Evolutionary conservation across 768 basidiomycete species (phyloP), one percentile per base, ranked within the genome.

Genomic region (Suillus decipiens): DNA sequence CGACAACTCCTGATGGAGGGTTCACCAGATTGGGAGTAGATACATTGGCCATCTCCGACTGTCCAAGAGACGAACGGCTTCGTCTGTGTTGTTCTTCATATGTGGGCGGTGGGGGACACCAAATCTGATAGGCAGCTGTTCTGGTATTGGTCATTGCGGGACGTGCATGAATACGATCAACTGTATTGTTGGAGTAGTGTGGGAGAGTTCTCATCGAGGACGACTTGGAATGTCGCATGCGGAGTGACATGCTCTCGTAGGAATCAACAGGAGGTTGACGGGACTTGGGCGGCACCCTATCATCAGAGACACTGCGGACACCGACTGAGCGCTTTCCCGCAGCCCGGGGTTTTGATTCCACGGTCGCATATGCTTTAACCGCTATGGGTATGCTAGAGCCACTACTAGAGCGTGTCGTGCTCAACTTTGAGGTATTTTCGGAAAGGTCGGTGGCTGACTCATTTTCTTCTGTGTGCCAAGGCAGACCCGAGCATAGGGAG

Each of bases 21-120:
- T 47, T 43, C 33, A 37, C 12, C 39, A 34, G 22, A 63, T 63
- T 43, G 17, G 33, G 61, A n/a, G 59, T 59, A 43, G 66, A 62
- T 8, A 51, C 14, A 1, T 69, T 37, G 17, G 41, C 34, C 56
- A 65, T 41, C 3, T 50, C 65, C 12, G 54, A 28, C 37, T 70
- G 67, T 66, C 70, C 61, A 61, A 60, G 12, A 48, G 71, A 57
- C 37, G 67, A 48, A 17, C 61, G 62, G 31, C 66, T 68, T 48
- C 68, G 68, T n/a, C 78, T 74, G 3, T 78, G 75, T 11, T 73
- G 70, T 22, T 71, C 70, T n/a, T 71, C 76, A 57, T 81, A 80
- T 0, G 82, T 72, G 34, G 84, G 78, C n/a, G 76, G 69, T 36
- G 89, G 83, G 5, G 89, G 86, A 67, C 85, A 75, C 88, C 87